Base-by-base conservation (phyloP, 116 monocot genomes). In the Thalassia testudinum region DNA sequence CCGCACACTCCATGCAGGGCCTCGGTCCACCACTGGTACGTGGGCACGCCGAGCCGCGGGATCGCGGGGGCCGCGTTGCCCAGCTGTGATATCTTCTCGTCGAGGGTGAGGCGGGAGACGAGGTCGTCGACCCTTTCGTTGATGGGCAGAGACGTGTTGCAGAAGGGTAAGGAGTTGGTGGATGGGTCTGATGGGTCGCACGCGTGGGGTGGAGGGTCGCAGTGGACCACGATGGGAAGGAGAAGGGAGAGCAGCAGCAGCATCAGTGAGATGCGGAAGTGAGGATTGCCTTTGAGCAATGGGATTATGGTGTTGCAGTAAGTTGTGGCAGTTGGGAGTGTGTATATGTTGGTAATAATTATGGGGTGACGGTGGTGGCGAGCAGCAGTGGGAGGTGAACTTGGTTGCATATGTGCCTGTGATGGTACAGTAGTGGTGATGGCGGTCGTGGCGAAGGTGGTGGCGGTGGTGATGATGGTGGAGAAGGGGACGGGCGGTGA, bases 1-100 rank as follows among this genome's bases (percentile, higher is more conserved):
- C 61, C 44, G 20, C 84, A 75, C 2, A 95, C 79, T 5, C 95
- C 95, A 42, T 95, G 95, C 11, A 95, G 74, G 4, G 88, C 58
- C 74, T 95, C 95, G 16, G 95, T 88, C 95, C 95, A 95, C 95
- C 95, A 95, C 49, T 75, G 60, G 72, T 82, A 97, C 0, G 67
- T 72, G 25, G 88, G 88, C 12, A 95, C 45, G 30, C 88, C 85
- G 13, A 95, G 79, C 49, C 95, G 69, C 0, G 79, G 67, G 13
- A 95, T 72, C 8, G 76, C 66, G 23, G 95, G 81, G 0, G 88
- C 56, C 18, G 50, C 17, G 48, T 95, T 78, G 1, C 85, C 95
- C 24, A 95, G 60, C 64, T 88, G 95, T 1, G 76, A 43, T 11
- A 95, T 75, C 72, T 88, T 95, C 77, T 95, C 95, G 0, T 47